A percentile compares a stretch with the other conserved stretches of the same genome.
These are phyloP conservation scores for Geopyxis carbonaria DNA, from an alignment of 495 filamentous ascomycete genomes.

Conservation along the genomic window DNA sequence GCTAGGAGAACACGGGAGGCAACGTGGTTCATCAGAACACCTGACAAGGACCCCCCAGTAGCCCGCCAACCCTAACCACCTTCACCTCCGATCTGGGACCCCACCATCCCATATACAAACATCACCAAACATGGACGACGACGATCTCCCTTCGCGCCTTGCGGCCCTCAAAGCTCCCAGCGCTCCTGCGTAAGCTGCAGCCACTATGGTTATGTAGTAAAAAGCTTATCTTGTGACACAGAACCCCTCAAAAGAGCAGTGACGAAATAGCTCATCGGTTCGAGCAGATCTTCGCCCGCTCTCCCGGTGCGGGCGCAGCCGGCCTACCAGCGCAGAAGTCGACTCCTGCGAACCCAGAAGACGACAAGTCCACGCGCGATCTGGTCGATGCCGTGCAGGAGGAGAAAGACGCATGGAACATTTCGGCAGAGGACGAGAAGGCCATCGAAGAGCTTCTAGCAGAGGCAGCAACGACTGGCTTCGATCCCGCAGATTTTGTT, in stretches of 20 bases:
- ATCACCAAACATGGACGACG: too few species aligned
- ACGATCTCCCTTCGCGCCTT: constrained; percentile 13
- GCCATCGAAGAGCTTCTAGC: constrained; percentile 8
- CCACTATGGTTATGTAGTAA: background rate
- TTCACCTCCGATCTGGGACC: too few species aligned
- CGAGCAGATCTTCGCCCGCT: constrained; percentile 4
- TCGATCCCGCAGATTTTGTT: background rate
- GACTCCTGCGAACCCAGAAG: background rate
- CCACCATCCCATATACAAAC: too few species aligned
- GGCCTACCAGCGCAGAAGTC: constrained; percentile 1
- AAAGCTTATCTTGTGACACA: background rate
- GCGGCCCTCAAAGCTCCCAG: constrained; percentile 3
- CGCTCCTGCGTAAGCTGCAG: background rate
- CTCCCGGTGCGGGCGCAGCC: background rate
- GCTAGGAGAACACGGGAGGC: too few species aligned
- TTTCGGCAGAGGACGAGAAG: constrained; percentile 5
- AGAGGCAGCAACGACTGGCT: constrained; percentile 11
- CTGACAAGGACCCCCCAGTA: too few species aligned
- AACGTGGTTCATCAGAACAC: too few species aligned
- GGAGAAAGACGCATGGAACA: constrained; percentile 1
- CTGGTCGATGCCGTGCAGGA: constrained; percentile 7
- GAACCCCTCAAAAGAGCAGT: background rate
- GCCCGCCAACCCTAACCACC: too few species aligned
- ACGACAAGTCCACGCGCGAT: constrained; percentile 3
- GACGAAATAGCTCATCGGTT: constrained; percentile 15